Evolutionary conservation across 2,329 filamentous ascomycete species (phyloP), one percentile per base, ranked within the genome.

Genomic region (Colletotrichum brevisporum): DNA sequence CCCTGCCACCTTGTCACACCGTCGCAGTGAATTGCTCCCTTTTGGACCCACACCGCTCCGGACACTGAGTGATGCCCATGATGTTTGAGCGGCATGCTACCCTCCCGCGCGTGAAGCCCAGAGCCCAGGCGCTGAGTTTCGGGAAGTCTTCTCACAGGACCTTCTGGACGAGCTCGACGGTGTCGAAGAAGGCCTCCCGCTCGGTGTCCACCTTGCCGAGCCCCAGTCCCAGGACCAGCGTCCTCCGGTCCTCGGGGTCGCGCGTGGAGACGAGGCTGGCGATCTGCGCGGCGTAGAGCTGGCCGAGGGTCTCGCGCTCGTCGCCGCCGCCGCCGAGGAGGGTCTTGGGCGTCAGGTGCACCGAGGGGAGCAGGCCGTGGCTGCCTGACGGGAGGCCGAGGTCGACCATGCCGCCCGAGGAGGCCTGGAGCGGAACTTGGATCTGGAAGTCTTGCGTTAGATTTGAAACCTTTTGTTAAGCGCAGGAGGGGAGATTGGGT

Each of bases 281-380:
- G 73, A 98, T 91, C 76, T 98, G 95, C 51, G 93, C 93, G 3
- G 95, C 95, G 76, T 97, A 92, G 2, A 98, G 88, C 78, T 98
- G 95, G 1, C 94, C 95, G 5, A 97, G 80, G 0, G 92, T 93
- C 76, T 98, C 94, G 51, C 94, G 88, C 54, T 93, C 90, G 60
- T 91, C 86, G 39, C 91, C 90, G 53, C 95, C 94, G 10, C 92
- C 94, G 2, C 96, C 96, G 0, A 99, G 85, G 3, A 99, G 83
- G 0, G 94, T 97, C 45, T 90, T 95, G 1, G 96, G 94, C 0
- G 94, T 97, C 50, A 98, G 86, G 74, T 96, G 92, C 41, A 91
- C 86, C 64, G 94, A 89, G 0, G 96, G 96, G 0, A 98, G 88
- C 13, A 87, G 78, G n/a, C 81, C 81, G 6, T 79, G 75, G 54